Evolutionary conservation across 2,329 filamentous ascomycete species (phyloP).

Genomic region (Fusarium marasasianum): DNA sequence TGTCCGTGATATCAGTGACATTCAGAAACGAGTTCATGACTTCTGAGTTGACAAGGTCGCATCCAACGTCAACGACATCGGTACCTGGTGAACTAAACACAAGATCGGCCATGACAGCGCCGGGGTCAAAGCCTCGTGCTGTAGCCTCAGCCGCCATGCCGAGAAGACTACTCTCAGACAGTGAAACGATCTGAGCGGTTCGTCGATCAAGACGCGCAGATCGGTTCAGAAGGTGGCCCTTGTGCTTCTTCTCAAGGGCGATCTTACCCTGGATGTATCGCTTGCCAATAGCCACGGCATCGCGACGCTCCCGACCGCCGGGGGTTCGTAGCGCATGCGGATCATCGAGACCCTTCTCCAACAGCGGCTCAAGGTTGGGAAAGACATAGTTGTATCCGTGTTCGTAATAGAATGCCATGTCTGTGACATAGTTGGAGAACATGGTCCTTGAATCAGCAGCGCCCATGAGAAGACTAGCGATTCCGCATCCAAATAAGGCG

Average conservation of each 20-base stretch:
- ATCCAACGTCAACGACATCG: constrained; percentile 37
- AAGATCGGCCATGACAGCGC: constrained; percentile 36
- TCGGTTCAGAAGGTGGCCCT: constrained; percentile 20
- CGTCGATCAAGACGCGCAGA: constrained; percentile 31
- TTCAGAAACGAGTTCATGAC: constrained; percentile 40
- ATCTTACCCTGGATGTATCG: constrained; percentile 39
- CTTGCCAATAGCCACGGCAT: constrained; percentile 33
- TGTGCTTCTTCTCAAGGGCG: constrained; percentile 34
- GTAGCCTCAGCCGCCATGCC: constrained; percentile 38
- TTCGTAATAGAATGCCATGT: constrained; percentile 39
- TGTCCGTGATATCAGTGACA: constrained; percentile 33
- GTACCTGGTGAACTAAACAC: constrained; percentile 41
- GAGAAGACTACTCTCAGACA: constrained; percentile 36
- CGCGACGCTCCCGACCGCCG: constrained; percentile 31
- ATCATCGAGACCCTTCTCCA: constrained; percentile 29
- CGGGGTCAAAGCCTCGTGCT: constrained; percentile 34
- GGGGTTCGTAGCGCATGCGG: constrained; percentile 31
- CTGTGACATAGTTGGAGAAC: constrained; percentile 40
- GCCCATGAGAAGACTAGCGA: constrained; percentile 38
- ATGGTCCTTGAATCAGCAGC: constrained; percentile 34
- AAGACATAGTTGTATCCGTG: constrained; percentile 41
- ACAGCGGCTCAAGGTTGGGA: constrained; percentile 28
- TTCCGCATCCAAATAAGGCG: constrained; percentile 36
- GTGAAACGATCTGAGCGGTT: constrained; percentile 36
- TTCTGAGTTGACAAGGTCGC: constrained; percentile 37